Conservation (phyloP, 2,329 filamentous ascomycete genomes). For the Dactylellina leptospora region DNA sequence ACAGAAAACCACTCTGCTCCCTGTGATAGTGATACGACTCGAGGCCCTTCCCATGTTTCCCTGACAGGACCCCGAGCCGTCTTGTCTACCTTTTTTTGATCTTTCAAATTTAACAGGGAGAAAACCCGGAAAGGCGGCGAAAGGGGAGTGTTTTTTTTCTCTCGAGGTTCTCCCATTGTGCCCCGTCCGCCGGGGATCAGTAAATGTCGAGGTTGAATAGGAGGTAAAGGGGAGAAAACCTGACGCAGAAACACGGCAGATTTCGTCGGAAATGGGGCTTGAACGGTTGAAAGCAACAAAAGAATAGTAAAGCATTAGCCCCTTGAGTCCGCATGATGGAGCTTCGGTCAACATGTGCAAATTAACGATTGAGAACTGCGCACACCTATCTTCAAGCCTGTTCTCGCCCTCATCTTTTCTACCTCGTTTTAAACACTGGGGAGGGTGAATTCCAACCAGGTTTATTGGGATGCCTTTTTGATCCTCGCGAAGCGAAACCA, state of each 20-base stretch:
- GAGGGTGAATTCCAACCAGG: too few relatives aligned
- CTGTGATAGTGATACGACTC: conserved; percentile 48
- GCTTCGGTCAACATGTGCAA: conserved; percentile 44
- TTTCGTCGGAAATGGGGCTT: conserved; percentile 43
- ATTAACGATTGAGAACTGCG: too few relatives aligned
- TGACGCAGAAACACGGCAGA: conserved; percentile 50
- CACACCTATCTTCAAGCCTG: too few relatives aligned
- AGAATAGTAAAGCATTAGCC: too few relatives aligned
- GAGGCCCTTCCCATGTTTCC: background rate
- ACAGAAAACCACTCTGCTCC: background rate
- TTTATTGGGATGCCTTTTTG: too few relatives aligned
- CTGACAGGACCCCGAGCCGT: conserved; percentile 41
- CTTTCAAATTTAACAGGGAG: conserved; percentile 16
- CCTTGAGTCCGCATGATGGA: conserved; percentile 49
- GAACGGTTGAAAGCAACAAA: conserved; percentile 48
- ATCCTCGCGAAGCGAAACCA: too few relatives aligned
- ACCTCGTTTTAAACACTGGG: too few relatives aligned
- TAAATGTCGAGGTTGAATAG: background rate
- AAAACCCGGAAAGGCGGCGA: conserved; percentile 22
- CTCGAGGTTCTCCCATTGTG: conserved; percentile 11
- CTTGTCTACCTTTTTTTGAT: conserved; percentile 7
- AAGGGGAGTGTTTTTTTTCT: conserved; percentile 6
- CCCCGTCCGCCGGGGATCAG: conserved; percentile 21
- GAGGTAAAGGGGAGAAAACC: conserved; percentile 22
- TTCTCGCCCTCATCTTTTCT: too few relatives aligned